Percentiles rank a stretch among this genome's conserved stretches.
Evolutionary conservation across 371 early-diverging fungal species (phyloP).

Genomic region (Mortierella sp.): DNA sequence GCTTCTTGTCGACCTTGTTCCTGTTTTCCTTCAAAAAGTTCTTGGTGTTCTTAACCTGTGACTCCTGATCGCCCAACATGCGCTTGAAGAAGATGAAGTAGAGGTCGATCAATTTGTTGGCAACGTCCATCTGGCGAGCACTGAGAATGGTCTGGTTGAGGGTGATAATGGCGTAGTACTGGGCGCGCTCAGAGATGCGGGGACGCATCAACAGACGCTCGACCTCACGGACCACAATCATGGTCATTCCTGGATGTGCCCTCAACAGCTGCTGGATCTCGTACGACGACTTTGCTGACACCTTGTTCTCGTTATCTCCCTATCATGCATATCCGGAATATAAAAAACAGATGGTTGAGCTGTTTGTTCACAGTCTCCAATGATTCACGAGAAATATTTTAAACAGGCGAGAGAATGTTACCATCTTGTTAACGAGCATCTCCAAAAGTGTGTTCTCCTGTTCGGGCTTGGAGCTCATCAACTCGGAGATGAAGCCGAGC

Average conservation of each 20-base stretch:
- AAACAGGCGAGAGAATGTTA: conserved; percentile 4
- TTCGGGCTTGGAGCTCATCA: conserved; percentile 91
- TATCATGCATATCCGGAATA: conserved; percentile 14
- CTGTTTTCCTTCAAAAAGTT: conserved; percentile 59
- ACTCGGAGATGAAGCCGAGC: conserved; percentile 80
- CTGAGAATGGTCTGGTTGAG: conserved; percentile 93
- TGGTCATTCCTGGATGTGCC: conserved; percentile 90
- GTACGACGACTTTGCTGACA: conserved; percentile 88
- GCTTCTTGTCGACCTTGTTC: conserved; percentile 55
- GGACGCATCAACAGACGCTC: conserved; percentile 88
- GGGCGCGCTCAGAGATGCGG: conserved; percentile 80
- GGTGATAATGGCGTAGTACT: conserved; percentile 90
- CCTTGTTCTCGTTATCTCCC: conserved; percentile 92
- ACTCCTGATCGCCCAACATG: conserved; percentile 70
- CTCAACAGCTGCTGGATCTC: conserved; percentile 82
- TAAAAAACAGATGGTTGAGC: background rate
- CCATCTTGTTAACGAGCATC: conserved; percentile 93
- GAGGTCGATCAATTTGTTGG: conserved; percentile 87
- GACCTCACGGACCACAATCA: conserved; percentile 87
- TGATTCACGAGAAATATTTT: background rate
- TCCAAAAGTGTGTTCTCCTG: conserved; percentile 95
- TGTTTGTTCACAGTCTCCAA: background rate
- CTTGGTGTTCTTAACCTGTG: conserved; percentile 64
- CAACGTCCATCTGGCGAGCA: conserved; percentile 76
- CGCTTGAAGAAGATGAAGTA: conserved; percentile 94